phyloP scores from a whole-genome alignment of 768 basidiomycete genomes.

The Harrya chromipes region DNA sequence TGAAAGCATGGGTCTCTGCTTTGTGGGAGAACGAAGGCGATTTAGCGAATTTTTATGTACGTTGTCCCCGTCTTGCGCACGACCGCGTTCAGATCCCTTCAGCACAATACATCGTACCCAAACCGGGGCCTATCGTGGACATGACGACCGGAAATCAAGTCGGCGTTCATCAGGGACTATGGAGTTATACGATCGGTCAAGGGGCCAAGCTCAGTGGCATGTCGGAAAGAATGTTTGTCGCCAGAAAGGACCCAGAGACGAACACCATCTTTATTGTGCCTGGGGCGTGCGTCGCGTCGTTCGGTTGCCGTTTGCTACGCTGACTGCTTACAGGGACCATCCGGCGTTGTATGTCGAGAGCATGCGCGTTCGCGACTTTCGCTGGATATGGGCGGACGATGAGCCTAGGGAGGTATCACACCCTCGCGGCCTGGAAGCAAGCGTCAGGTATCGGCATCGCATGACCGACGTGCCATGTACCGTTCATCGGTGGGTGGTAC shows the following conservation, averaged over 20 bases:
- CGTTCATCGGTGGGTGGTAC: conserved; percentile 43
- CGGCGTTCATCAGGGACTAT: conserved; percentile 70
- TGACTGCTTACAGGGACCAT: conserved; percentile 47
- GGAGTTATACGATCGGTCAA: conserved; percentile 87
- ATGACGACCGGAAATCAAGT: conserved; percentile 50
- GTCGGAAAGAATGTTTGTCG: conserved; percentile 65
- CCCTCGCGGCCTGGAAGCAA: conserved; percentile 44
- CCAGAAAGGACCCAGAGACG: conserved; percentile 55
- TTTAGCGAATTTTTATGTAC: conserved; percentile 75
- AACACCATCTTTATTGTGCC: conserved; percentile 80
- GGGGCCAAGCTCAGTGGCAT: conserved; percentile 64
- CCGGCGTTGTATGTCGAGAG: conserved; percentile 46
- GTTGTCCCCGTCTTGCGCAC: conserved; percentile 16
- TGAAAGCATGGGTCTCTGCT: conserved; percentile 95
- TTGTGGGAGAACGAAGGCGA: conserved; percentile 76
- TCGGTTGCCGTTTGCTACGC: neutral
- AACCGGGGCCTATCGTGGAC: conserved; percentile 67
- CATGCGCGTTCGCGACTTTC: conserved; percentile 48
- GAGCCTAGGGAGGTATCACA: conserved; percentile 47
- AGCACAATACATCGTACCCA: conserved; percentile 77
- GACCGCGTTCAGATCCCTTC: neutral
- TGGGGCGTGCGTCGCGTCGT: conserved; percentile 48
- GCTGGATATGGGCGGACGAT: conserved; percentile 74
- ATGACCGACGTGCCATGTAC: conserved; percentile 55
- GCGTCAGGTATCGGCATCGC: conserved; percentile 67